Base-by-base conservation (phyloP, 2,329 filamentous ascomycete genomes). In the Nectriaceae sp. region DNA sequence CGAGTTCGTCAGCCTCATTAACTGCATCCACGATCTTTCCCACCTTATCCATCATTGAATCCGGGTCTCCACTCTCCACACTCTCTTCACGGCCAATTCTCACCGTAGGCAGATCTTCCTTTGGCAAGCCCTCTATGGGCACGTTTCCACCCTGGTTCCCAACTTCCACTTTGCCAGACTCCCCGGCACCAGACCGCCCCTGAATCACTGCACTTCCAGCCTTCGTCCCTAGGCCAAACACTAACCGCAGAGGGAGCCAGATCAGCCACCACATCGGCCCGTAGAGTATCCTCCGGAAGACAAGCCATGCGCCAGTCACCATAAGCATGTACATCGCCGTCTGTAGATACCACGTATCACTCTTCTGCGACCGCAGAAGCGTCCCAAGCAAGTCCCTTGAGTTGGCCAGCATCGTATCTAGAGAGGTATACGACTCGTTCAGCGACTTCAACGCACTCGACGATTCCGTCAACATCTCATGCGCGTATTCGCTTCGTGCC, bases 321-420 rank as follows among this genome's bases (percentile, higher is more conserved):
- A 88, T 64, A 15, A 97, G 79, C 59, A 97, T 78, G 66, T 92
- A 95, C 57, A 97, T 85, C 2, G 92, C 84, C 31, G 89, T 95
- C 70, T 94, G 88, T 26, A 99, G 80, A 67, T 99, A 99, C 94
- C 94, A 99, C 3, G 92, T 97, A 66, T 99, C 94, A 56, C 88
- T 94, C 77, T 99, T 99, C 66, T 95, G 90, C 55, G 89, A 94
- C 52, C 84, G 83, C 40, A 97, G 74, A 39, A 99, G 75, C 16
- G 89, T 90, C 5, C 84, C 83, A 6, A 97, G 81, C 16, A 99
- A 75, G 46, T 85, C 85, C 55, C 83, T 81, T 39, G 89, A 92
- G 47, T 82, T 88, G 3, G 82, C 77, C 31, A 99, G 78, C 64
- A 97, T 79, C 11, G 82, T 82, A 60, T 93, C 90, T 4, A 97